These are phyloP conservation scores for Heracleum sosnowskyi DNA, from an alignment of 129 eudicot genomes.

Conservation along the genomic window DNA sequence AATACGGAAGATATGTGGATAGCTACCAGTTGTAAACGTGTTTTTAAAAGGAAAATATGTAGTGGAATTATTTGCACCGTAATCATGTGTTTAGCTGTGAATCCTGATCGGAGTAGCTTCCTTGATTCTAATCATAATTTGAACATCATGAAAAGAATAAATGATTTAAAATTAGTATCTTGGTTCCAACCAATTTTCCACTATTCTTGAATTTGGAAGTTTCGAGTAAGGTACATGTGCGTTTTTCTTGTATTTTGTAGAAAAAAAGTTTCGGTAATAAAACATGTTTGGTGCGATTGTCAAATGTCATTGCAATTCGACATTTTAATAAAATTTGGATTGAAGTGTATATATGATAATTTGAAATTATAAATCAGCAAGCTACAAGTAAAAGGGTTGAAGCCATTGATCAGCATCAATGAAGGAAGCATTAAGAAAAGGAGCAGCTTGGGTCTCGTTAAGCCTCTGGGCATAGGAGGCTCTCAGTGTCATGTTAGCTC, in stretches of 20 bases:
- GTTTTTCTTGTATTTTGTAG: too few species aligned
- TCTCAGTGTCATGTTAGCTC: conserved; percentile 59
- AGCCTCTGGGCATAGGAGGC: conserved; percentile 66
- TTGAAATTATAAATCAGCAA: too few species aligned
- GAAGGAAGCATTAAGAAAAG: conserved; percentile 56
- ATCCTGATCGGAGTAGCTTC: not conserved
- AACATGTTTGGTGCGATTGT: too few species aligned
- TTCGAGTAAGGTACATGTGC: not conserved
- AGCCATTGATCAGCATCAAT: conserved; percentile 80
- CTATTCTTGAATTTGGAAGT: not conserved
- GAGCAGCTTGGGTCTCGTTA: conserved; percentile 25
- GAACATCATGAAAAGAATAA: not conserved
- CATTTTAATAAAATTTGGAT: not conserved
- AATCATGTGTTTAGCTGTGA: not conserved
- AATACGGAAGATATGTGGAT: not conserved
- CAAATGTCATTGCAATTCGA: too few species aligned
- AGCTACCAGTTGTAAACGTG: not conserved
- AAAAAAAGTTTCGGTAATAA: too few species aligned
- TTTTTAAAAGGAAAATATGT: not conserved
- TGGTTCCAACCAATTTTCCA: not conserved
- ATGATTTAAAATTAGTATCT: too few species aligned
- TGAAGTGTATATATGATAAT: too few species aligned
- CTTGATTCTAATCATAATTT: not conserved
- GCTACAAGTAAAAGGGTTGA: conserved; percentile 17
- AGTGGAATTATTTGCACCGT: not conserved